Evolutionary conservation across 2,329 filamentous ascomycete species (phyloP).

Genomic region (Chrysosporium queenslandicum): DNA sequence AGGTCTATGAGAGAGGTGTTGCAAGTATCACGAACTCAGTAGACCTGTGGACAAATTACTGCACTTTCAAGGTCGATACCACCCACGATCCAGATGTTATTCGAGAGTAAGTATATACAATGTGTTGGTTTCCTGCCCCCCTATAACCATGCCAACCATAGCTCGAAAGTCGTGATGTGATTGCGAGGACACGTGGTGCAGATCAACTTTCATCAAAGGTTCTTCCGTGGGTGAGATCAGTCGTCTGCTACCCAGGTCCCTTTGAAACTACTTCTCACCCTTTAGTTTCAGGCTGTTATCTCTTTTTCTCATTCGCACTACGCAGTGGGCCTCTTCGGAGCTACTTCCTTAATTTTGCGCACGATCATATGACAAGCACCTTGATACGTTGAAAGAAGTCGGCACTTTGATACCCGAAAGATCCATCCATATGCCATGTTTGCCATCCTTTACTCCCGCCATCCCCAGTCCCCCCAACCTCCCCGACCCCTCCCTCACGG

Average conservation of each 20-base stretch:
- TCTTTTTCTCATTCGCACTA: slow-evolving; percentile 31
- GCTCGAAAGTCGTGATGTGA: slow-evolving; percentile 30
- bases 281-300: slow-evolving; percentile 43
- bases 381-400: slow-evolving; percentile 33
- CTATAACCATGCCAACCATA: slow-evolving; percentile 39
- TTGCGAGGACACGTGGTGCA: slow-evolving; percentile 28
- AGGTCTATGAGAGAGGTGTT: slow-evolving; percentile 93
- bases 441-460: slow-evolving; percentile 33
- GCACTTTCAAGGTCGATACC: slow-evolving; percentile 94
- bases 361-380: slow-evolving; percentile 29
- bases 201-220: slow-evolving; percentile 28
- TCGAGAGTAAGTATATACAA: slow-evolving; percentile 87
- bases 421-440: slow-evolving; percentile 38
- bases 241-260: slow-evolving; percentile 43
- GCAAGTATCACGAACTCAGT: slow-evolving; percentile 88
- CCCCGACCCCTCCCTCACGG: slow-evolving; percentile 17
- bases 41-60: slow-evolving; percentile 96
- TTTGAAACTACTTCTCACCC: slow-evolving; percentile 44
- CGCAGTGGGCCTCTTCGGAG: slow-evolving; percentile 24
- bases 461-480: slow-evolving; percentile 25
- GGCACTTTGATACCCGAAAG: slow-evolving; percentile 28
- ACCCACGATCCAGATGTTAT: slow-evolving; percentile 89
- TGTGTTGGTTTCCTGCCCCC: slow-evolving; percentile 56
- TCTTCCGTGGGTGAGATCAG: slow-evolving; percentile 56
- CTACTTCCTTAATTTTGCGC: slow-evolving; percentile 26